phyloP scores from a whole-genome alignment of 441 rosid genomes.

The Eugenia klotzschiana region DNA sequence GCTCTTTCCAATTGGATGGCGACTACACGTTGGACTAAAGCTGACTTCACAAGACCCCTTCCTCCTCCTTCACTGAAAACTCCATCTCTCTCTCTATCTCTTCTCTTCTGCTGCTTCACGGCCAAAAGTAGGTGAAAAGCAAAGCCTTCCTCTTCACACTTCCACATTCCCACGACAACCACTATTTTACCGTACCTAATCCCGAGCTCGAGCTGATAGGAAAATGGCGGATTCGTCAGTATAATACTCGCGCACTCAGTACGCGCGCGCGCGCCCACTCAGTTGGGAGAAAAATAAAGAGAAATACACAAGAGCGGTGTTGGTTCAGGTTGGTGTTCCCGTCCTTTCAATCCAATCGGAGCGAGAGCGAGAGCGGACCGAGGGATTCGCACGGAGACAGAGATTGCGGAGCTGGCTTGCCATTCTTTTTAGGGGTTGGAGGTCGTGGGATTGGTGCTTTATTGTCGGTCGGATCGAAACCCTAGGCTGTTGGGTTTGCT shows the following conservation, averaged over 20 bases:
- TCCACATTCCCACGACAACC: slow-evolving; percentile 17
- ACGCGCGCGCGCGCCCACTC: neutral
- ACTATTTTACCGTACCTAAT: slow-evolving; percentile 23
- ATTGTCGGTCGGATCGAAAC: neutral
- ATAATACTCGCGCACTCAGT: neutral
- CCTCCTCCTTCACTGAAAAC: slow-evolving; percentile 7
- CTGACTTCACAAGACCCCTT: slow-evolving; percentile 19
- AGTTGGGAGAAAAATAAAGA: slow-evolving; percentile 3
- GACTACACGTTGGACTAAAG: slow-evolving; percentile 11
- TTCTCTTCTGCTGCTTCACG: neutral
- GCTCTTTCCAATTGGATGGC: slow-evolving; percentile 10
- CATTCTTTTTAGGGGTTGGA: neutral
- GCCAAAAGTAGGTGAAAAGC: slow-evolving; percentile 49
- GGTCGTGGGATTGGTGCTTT: neutral
- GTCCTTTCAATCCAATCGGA: neutral
- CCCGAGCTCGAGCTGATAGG: neutral
- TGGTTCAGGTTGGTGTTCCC: neutral
- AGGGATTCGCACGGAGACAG: neutral
- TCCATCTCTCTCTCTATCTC: neutral
- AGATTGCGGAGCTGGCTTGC: neutral
- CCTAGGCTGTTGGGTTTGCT: neutral
- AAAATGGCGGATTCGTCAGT: neutral
- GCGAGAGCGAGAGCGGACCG: neutral
- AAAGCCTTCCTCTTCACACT: slow-evolving; percentile 10
- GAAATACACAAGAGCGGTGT: neutral